Percentiles rank a stretch among this genome's conserved stretches.
Conservation (phyloP, 2,329 filamentous ascomycete genomes). For the Claviceps spartinae region DNA sequence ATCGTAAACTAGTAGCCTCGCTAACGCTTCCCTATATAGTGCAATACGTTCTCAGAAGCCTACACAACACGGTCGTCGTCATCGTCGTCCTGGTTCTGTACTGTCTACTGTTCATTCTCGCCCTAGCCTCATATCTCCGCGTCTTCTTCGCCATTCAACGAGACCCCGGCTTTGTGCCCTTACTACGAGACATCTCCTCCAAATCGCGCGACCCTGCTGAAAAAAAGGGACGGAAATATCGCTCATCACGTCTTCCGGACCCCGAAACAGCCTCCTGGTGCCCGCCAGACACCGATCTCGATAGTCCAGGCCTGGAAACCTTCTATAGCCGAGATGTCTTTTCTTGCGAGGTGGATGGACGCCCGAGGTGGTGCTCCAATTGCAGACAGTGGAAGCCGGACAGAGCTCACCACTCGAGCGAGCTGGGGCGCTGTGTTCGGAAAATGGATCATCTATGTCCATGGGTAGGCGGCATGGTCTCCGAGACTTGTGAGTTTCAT, state of each 20-base stretch:
- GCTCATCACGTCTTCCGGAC: constrained; percentile 9
- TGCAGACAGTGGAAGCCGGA: constrained; percentile 85
- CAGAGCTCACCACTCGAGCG: constrained; percentile 72
- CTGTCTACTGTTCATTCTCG: constrained; percentile 55
- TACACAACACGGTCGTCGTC: constrained; percentile 40
- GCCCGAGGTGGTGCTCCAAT: constrained; percentile 73
- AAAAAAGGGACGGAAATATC: constrained; percentile 5
- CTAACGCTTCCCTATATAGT: constrained; percentile 28
- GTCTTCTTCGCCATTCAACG: constrained; percentile 53
- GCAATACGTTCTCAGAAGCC: constrained; percentile 49
- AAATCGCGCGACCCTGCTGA: background rate
- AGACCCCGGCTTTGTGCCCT: constrained; percentile 62
- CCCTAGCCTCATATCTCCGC: constrained; percentile 56
- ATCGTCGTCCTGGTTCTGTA: constrained; percentile 60
- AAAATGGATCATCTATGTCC: constrained; percentile 97
- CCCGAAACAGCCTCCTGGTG: constrained; percentile 18
- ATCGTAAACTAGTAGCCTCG: too few species aligned
- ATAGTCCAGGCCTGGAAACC: constrained; percentile 54
- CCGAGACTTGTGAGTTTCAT: constrained; percentile 52
- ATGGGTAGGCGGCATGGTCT: constrained; percentile 89
- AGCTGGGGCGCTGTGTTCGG: constrained; percentile 65
- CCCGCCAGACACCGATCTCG: constrained; percentile 32
- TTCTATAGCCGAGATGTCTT: constrained; percentile 80
- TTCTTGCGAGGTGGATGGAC: constrained; percentile 67
- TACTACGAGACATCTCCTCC: constrained; percentile 26